Evolutionary conservation across 441 rosid species (phyloP).

Genomic region (Kokia cookei): DNA sequence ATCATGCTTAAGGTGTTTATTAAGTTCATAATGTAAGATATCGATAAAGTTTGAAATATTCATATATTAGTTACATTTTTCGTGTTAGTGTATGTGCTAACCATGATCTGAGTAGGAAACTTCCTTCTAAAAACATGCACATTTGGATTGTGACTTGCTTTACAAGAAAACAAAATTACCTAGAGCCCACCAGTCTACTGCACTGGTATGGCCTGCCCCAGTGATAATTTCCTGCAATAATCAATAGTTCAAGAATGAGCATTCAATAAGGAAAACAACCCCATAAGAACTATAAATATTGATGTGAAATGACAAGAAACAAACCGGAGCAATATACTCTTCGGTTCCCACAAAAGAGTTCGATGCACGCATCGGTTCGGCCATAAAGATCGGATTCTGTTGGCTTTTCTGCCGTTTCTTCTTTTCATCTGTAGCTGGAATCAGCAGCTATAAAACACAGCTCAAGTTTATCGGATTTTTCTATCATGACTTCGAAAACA

Average conservation of each 20-base stretch:
- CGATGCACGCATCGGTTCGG: slow-evolving; percentile 96
- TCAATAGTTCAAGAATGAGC: not conserved
- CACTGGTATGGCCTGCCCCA: slow-evolving; percentile 94
- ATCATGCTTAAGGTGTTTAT: too few species aligned
- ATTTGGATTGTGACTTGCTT: not conserved
- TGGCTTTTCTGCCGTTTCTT: slow-evolving; percentile 47
- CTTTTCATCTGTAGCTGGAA: slow-evolving; percentile 57
- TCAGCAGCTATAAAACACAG: slow-evolving; percentile 48
- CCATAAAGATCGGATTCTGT: slow-evolving; percentile 73
- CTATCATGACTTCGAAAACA: not conserved
- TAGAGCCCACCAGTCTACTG: slow-evolving; percentile 99
- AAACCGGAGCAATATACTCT: slow-evolving; percentile 97
- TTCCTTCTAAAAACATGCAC: not conserved
- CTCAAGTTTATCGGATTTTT: not conserved
- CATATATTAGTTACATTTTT: too few species aligned
- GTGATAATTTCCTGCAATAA: slow-evolving; percentile 71
- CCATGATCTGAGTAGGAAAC: not conserved
- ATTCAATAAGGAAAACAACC: not conserved
- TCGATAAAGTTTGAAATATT: too few species aligned
- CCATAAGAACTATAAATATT: slow-evolving; percentile 40
- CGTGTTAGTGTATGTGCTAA: not conserved
- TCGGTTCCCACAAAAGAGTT: slow-evolving; percentile 98
- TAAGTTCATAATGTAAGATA: too few species aligned
- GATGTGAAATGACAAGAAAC: slow-evolving; percentile 14
- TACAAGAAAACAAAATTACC: slow-evolving; percentile 35